A percentile compares a stretch with the other conserved stretches of the same genome.
These are phyloP conservation scores for Lachancea cidri DNA, from an alignment of 805 yeast species.

Conservation along the genomic window DNA sequence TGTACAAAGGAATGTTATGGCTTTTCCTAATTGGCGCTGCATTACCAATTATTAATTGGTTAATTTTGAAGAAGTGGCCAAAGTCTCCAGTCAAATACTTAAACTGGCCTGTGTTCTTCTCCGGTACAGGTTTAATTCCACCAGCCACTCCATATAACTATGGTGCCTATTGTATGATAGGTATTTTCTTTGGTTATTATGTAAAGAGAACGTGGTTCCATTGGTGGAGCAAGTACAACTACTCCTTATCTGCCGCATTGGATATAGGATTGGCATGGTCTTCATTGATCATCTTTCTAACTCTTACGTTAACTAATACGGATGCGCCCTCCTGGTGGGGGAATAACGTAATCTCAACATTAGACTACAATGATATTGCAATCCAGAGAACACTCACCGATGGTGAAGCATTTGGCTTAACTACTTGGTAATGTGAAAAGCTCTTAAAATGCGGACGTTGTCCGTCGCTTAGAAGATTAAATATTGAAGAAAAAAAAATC, in stretches of 20 bases:
- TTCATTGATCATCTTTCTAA: slow-evolving; percentile 50
- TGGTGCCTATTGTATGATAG: slow-evolving; percentile 48
- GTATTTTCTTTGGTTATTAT: slow-evolving; percentile 51
- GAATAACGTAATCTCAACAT: slow-evolving; percentile 39
- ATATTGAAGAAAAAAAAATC: not conserved
- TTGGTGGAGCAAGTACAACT: slow-evolving; percentile 78
- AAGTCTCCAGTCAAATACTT: slow-evolving; percentile 37
- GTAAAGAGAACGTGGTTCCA: slow-evolving; percentile 48
- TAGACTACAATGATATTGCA: slow-evolving; percentile 28
- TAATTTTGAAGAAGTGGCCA: slow-evolving; percentile 34
- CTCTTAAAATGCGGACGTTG: not conserved
- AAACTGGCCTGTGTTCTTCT: slow-evolving; percentile 60
- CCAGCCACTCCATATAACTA: slow-evolving; percentile 65
- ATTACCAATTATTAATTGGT: slow-evolving; percentile 38
- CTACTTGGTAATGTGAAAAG: slow-evolving; percentile 1
- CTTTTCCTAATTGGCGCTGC: slow-evolving; percentile 55
- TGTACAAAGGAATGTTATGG: slow-evolving; percentile 50
- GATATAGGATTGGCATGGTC: slow-evolving; percentile 64
- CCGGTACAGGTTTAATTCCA: slow-evolving; percentile 50
- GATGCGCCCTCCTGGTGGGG: slow-evolving; percentile 61
- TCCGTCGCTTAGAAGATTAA: not conserved
- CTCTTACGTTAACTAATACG: slow-evolving; percentile 40
- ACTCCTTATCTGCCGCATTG: slow-evolving; percentile 57
- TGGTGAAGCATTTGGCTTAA: slow-evolving; percentile 4
- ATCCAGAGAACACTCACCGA: not conserved